These are phyloP conservation scores for Magnaporthales sp. DNA, from an alignment of 2,329 filamentous ascomycete species.

Conservation along the genomic window DNA sequence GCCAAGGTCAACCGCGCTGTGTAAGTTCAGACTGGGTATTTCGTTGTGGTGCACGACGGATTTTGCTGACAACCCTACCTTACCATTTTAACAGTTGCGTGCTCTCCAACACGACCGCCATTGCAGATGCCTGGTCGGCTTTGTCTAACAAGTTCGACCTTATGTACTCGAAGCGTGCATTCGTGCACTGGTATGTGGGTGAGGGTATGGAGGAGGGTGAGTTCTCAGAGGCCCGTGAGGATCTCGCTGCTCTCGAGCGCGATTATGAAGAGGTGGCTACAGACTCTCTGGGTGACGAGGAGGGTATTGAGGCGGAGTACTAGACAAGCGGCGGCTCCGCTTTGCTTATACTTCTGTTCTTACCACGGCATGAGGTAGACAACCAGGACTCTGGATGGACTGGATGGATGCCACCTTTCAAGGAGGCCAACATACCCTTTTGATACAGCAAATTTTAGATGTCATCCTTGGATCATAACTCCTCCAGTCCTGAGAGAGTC, in stretches of 20 bases:
- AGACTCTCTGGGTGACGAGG: conserved; percentile 59
- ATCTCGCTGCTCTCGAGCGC: conserved; percentile 76
- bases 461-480: background rate
- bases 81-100: conserved; percentile 34
- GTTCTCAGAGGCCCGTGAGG: conserved; percentile 80
- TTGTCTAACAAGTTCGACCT: conserved; percentile 70
- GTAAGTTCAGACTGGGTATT: conserved; percentile 3
- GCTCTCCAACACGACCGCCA: conserved; percentile 69
- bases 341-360: background rate
- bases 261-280: conserved; percentile 80
- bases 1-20: conserved; percentile 55
- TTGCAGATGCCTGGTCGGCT: conserved; percentile 64
- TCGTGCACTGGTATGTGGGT: conserved; percentile 74
- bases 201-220: conserved; percentile 92
- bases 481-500: background rate
- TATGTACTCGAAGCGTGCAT: conserved; percentile 71
- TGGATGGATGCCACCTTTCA: background rate
- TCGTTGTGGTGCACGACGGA: background rate
- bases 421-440: background rate
- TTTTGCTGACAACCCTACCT: background rate
- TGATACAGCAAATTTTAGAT: background rate
- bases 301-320: conserved; percentile 66
- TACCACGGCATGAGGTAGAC: background rate
- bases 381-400: background rate
- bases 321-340: conserved; percentile 34